phyloP scores from a whole-genome alignment of 2,329 filamentous ascomycete genomes.

The Epichloe coenophiala region DNA sequence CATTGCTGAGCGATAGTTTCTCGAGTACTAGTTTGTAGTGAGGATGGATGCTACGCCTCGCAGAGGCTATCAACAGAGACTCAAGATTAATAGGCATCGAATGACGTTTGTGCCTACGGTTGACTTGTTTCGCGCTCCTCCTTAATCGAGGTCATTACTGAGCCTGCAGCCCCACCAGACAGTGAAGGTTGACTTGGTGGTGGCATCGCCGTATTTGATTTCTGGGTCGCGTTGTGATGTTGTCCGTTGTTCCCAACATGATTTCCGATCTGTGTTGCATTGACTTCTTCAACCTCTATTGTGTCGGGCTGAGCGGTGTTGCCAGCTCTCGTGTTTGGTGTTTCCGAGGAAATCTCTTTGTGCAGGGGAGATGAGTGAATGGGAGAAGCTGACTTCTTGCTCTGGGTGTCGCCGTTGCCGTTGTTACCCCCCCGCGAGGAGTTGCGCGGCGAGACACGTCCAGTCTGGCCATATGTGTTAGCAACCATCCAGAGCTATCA shows the following conservation, averaged over 20 bases:
- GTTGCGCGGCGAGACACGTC: constrained; percentile 45
- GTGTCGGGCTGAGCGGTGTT: constrained; percentile 1
- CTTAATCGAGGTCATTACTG: constrained; percentile 37
- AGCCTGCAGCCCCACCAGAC: constrained; percentile 23
- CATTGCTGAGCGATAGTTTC: too few relatives aligned
- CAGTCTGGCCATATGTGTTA: constrained; percentile 27
- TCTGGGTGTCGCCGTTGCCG: constrained; percentile 29
- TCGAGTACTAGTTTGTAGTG: too few relatives aligned
- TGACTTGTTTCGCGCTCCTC: constrained; percentile 35
- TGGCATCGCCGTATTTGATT: constrained; percentile 23
- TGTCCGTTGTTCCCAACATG: neutral
- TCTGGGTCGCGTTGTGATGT: constrained; percentile 7
- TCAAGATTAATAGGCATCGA: neutral
- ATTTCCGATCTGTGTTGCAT: constrained; percentile 10
- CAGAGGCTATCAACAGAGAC: too few relatives aligned
- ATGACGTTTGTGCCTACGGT: constrained; percentile 9
- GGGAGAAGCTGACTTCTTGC: constrained; percentile 43
- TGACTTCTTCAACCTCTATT: constrained; percentile 12
- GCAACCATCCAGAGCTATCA: neutral
- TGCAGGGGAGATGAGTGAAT: constrained; percentile 38
- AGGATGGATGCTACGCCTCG: too few relatives aligned
- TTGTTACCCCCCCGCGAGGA: constrained; percentile 36
- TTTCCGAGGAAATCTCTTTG: constrained; percentile 17
- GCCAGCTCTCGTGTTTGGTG: constrained; percentile 9
- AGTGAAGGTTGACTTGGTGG: constrained; percentile 35